Evolutionary conservation across 1,284 basidiomycete genomes (phyloP).

Genomic region (Neolentinus lepideus): DNA sequence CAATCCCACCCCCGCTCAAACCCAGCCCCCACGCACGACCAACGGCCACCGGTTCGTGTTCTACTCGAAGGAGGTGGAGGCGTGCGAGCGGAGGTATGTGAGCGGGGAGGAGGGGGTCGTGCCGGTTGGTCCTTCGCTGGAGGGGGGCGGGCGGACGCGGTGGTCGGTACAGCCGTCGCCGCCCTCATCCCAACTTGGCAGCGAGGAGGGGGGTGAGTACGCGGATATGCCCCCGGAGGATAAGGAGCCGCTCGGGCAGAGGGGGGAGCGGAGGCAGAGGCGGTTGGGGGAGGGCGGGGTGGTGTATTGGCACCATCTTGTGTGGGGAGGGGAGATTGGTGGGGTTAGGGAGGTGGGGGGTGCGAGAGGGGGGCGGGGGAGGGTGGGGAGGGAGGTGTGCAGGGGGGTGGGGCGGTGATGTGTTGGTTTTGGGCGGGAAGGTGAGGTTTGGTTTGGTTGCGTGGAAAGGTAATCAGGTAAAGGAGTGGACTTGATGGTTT

Average conservation of each 20-base stretch:
- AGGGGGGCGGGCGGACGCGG: background rate
- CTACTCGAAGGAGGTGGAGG: conserved; percentile 71
- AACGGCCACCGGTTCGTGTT: conserved; percentile 89
- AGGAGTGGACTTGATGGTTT: too few relatives aligned
- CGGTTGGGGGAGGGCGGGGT: conserved; percentile 54
- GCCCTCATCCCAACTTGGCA: too few relatives aligned
- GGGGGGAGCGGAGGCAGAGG: conserved; percentile 6
- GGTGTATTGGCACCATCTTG: conserved; percentile 76
- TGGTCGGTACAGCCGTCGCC: too few relatives aligned
- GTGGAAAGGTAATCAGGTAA: too few relatives aligned
- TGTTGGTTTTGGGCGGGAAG: background rate
- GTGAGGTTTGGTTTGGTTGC: too few relatives aligned
- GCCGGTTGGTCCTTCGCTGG: conserved; percentile 21
- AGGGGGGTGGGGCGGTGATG: background rate
- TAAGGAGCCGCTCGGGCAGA: conserved; percentile 9
- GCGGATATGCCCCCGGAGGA: background rate
- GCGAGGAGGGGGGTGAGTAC: too few relatives aligned
- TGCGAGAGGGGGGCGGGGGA: conserved; percentile 19
- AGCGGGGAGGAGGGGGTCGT: conserved; percentile 64
- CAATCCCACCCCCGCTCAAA: conserved; percentile 19
- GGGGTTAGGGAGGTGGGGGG: conserved; percentile 53
- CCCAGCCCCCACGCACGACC: conserved; percentile 56
- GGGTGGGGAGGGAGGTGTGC: background rate
- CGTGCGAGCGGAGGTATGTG: conserved; percentile 66
- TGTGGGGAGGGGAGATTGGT: conserved; percentile 66